Base-by-base conservation (phyloP, 371 early-diverging fungal species). In the Choanephora cucurbitarum region DNA sequence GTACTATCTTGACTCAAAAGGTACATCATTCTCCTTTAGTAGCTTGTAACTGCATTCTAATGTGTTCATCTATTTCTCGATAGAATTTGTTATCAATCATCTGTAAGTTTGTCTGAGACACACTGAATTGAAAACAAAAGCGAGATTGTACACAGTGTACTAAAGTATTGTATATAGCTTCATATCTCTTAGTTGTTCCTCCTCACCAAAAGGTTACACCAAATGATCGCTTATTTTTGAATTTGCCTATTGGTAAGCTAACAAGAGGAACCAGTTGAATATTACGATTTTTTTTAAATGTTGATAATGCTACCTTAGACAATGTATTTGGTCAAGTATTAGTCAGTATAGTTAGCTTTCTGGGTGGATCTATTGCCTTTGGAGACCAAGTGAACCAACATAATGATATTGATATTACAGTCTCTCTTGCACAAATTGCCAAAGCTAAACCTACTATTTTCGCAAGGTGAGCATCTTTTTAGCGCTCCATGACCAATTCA, bases 361-460 rank as follows among this genome's bases (percentile, higher is more conserved):
- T 48, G 14, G 90, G 91, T 24, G 89, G 83, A 21, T 80, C 80
- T 4, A 83, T 95, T 52, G 95, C 90, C 5, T 92, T 90, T 72
- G 93, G 66, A 58, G 53, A 55, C 11, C 65, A 72, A 42, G 71
- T 90, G 22, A 92, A 79, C 32, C 82, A 80, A 32, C 68, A 79
- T 15, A 70, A 93, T 28, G 46, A 50, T 6, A 40, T 42, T 13
- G 63, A 76, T 54, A 37, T 64, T 1, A 9, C 51, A 0, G 8
- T 52, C 21, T 41, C 44, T 13, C 58, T 76, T 34, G 15, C 60
- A 9, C 13, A n/a, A 3, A 61, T 70, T 31, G 64, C 67, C 31
- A 72, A 81, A 13, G 82, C 91, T 32, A 77, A 83, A 40, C 99
- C 99, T 5, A 92, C 91, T 14, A 72, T 92, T 58, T 86, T 96